Percentiles rank a stretch among this genome's conserved stretches.
phyloP scores from a whole-genome alignment of 495 filamentous ascomycete species.

The Staphylotrichum longicolle region DNA sequence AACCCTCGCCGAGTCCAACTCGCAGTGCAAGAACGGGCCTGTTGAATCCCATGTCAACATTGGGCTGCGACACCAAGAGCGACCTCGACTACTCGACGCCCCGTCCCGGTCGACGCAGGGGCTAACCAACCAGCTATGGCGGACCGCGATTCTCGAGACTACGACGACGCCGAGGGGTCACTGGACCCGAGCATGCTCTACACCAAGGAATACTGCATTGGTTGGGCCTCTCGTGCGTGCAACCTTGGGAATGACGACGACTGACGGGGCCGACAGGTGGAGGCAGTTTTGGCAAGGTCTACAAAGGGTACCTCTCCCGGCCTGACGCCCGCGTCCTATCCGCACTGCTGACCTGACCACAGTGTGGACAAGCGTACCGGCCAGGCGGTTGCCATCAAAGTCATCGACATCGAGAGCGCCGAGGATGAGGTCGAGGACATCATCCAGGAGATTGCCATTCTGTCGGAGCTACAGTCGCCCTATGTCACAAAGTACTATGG shows the following conservation, averaged over 20 bases:
- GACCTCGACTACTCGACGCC: not conserved
- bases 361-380: conserved; percentile 84
- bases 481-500: conserved; percentile 97
- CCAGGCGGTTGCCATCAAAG: conserved; percentile 87
- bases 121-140: conserved; percentile 32
- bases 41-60: too few species aligned
- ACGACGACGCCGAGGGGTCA: conserved; percentile 44
- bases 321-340: not conserved
- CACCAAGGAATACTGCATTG: conserved; percentile 91
- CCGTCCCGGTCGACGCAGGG: too few species aligned
- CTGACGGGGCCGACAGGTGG: conserved; percentile 50
- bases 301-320: conserved; percentile 70
- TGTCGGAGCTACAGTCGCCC: conserved; percentile 88
- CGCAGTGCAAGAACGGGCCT: too few species aligned
- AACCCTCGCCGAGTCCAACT: too few species aligned
- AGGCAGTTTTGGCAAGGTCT: conserved; percentile 93
- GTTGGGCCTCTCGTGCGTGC: conserved; percentile 45
- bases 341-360: conserved; percentile 31
- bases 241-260: not conserved
- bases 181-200: conserved; percentile 85
- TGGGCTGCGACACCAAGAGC: not conserved
- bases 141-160: conserved; percentile 39
- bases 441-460: conserved; percentile 94
- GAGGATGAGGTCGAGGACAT: conserved; percentile 99
- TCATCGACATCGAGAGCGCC: conserved; percentile 97